phyloP scores from a whole-genome alignment of 2,329 filamentous ascomycete species.

The Claviceps purpurea region DNA sequence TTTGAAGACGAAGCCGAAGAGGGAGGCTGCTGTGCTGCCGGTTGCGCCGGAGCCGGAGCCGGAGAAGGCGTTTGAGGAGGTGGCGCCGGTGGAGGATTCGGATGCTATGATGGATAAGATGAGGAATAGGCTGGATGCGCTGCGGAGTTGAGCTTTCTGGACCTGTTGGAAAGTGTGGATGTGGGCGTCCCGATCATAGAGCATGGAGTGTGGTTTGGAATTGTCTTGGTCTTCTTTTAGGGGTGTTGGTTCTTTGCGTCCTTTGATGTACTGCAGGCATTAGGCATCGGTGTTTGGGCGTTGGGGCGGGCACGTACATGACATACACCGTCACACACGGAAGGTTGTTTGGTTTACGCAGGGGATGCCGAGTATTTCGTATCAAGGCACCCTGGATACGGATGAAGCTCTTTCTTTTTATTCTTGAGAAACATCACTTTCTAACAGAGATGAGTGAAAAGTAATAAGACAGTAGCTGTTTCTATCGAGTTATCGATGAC shows the following conservation, averaged over 20 bases:
- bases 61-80: conserved; percentile 36
- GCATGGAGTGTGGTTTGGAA: too few species aligned
- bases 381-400: too few species aligned
- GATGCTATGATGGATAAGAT: conserved; percentile 90
- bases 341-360: too few species aligned
- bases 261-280: neutral
- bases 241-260: neutral
- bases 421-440: too few species aligned
- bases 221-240: neutral
- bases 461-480: too few species aligned
- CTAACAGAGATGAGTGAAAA: too few species aligned
- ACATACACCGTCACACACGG: too few species aligned
- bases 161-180: too few species aligned
- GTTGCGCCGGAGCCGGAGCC: conserved; percentile 32
- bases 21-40: conserved; percentile 48
- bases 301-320: neutral
- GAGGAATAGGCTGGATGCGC: conserved; percentile 76
- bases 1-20: conserved; percentile 58
- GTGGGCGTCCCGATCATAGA: too few species aligned
- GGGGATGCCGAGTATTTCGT: too few species aligned
- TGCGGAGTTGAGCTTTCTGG: conserved; percentile 53
- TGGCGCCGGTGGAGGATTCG: conserved; percentile 54
- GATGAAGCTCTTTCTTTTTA: too few species aligned
- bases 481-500: too few species aligned
- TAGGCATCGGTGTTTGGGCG: neutral